Percentiles rank a stretch among this genome's conserved stretches.
These are phyloP conservation scores for Malus hybrid DNA, from an alignment of 331 rosid species.

Conservation along the genomic window DNA sequence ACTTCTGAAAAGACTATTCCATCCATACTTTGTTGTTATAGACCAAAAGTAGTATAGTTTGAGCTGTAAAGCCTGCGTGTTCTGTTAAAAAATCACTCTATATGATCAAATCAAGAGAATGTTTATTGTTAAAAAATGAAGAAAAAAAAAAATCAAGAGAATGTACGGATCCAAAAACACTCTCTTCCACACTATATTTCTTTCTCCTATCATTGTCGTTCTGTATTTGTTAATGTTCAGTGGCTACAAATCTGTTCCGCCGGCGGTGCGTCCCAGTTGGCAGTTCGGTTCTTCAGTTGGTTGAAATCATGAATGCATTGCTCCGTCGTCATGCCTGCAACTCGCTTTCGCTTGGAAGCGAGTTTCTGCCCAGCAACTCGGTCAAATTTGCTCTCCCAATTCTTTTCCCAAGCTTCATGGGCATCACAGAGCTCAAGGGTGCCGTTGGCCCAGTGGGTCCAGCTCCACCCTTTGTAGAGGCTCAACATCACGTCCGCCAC, in stretches of 20 bases:
- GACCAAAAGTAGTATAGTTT: no score
- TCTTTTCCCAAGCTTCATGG: conserved; percentile 45
- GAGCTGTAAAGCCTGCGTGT: no score
- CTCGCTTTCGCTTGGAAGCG: conserved; percentile 29
- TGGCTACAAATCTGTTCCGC: conserved; percentile 34
- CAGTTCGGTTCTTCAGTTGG: conserved; percentile 25
- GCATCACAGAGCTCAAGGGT: conserved; percentile 61
- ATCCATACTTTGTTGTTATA: no score
- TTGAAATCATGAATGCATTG: conserved; percentile 38
- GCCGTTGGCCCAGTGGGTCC: conserved; percentile 71
- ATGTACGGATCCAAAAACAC: neutral
- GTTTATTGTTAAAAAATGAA: no score
- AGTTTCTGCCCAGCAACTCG: conserved; percentile 33
- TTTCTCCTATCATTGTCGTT: neutral
- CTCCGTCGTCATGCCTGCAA: conserved; percentile 19
- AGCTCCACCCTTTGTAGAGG: conserved; percentile 78
- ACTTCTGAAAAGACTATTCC: no score
- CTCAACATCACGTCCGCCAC: conserved; percentile 51
- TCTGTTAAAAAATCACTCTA: neutral
- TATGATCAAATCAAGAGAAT: neutral
- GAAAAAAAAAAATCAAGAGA: neutral
- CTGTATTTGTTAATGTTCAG: neutral
- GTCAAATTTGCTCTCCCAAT: conserved; percentile 62
- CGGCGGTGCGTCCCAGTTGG: conserved; percentile 55
- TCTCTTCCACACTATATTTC: neutral